phyloP scores from a whole-genome alignment of 2,329 filamentous ascomycete species.

The Alternaria sp. region DNA sequence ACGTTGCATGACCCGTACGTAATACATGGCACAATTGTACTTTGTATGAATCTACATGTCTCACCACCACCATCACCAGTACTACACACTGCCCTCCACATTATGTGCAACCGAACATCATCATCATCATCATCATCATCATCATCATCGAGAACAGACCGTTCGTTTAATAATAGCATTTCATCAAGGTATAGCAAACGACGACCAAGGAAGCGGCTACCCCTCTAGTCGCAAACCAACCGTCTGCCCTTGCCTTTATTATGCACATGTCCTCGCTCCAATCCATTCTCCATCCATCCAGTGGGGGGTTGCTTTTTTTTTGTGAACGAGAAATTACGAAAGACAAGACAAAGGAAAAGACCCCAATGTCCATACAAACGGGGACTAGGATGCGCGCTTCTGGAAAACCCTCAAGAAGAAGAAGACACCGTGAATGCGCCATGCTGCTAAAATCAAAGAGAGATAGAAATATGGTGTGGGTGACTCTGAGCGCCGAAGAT shows the following conservation, averaged over 20 bases:
- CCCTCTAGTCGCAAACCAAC: neutral
- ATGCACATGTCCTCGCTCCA: neutral
- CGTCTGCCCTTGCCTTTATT: neutral
- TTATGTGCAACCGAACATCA: neutral
- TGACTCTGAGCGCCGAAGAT: conserved; percentile 3
- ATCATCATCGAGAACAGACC: neutral
- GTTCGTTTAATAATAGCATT: neutral
- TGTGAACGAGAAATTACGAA: neutral
- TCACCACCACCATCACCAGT: neutral
- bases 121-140: neutral
- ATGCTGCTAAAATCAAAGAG: conserved; percentile 24
- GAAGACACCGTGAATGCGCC: conserved; percentile 21
- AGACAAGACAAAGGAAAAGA: neutral
- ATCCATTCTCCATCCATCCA: neutral
- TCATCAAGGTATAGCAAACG: conserved; percentile 1
- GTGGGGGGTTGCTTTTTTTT: neutral
- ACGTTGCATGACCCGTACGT: neutral
- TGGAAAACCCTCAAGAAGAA: neutral
- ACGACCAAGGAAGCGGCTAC: neutral
- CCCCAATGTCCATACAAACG: neutral
- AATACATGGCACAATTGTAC: conserved; percentile 1
- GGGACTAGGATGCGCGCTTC: conserved; percentile 9
- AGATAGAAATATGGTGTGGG: neutral
- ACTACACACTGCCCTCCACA: neutral
- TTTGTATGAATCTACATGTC: neutral